Evolutionary conservation across 1,139 yeast genomes (phyloP), one percentile per base, ranked within the genome.

Genomic region (Geotrichum siamense): DNA sequence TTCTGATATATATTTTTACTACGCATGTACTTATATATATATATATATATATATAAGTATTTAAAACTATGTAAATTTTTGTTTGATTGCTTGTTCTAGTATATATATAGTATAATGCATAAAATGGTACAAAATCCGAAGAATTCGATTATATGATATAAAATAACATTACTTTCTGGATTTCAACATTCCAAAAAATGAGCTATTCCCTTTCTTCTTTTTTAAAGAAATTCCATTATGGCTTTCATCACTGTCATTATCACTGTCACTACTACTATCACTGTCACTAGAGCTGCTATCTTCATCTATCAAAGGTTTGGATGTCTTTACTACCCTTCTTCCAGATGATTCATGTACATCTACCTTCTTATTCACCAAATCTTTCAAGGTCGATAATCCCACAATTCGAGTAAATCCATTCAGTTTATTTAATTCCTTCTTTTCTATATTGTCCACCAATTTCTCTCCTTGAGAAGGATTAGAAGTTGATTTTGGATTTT

Each of bases 261-360:
- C 39, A 12, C 32, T 26, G 29, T 28, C 39, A 30, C 30, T 31
- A n/a, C 19, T 17, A 35, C 28, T 22, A 17, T 38, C 35, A 12
- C 29, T 27, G 9, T 25, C 25, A 22, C 26, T 32, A n/a, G 26
- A 38, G 31, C 31, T 23, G 9, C 39, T 34, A 19, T 38, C 41
- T 13, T 37, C 39, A 21, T 29, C 34, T n/a, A 33, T 27, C 17
- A 33, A 26, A 19, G 38, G 23, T 16, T 21, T 16, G 26, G 10
- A 17, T 13, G 20, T 5, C 37, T 33, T 33, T 20, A 5, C 20
- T 15, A 33, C 19, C 31, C 38, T 31, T 23, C 26, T 34, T 12
- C 38, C 41, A 13, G 33, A 27, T 13, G 39, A n/a, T 12, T 43
- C 46, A 21, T 43, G 46, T 15, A 43, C 46, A 15, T 38, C 42